Conservation (phyloP, 192 early-diverging fungal genomes). For the Coemansia furcata region DNA sequence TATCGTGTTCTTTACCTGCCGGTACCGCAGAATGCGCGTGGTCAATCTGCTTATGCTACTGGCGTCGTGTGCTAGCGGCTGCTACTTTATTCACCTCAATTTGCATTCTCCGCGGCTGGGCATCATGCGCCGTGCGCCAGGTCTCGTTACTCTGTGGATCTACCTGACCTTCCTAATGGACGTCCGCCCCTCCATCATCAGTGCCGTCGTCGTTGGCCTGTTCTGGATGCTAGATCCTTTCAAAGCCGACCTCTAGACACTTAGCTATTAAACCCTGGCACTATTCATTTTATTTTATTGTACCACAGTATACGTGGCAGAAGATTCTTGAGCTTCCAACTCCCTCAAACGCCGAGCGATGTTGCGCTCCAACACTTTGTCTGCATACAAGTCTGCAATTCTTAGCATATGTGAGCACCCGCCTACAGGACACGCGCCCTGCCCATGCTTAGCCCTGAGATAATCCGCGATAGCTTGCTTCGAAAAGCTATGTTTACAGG, state of each 20-base stretch:
- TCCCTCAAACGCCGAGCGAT: constrained; percentile 43
- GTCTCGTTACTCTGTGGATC: constrained; percentile 69
- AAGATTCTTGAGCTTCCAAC: constrained; percentile 30
- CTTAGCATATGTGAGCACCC: constrained; percentile 46
- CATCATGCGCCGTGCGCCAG: constrained; percentile 68
- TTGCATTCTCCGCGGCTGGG: constrained; percentile 65
- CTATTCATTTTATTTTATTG: background rate
- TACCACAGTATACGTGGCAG: constrained; percentile 33
- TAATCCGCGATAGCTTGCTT: constrained; percentile 39
- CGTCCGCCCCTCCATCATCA: constrained; percentile 38
- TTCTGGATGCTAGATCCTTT: constrained; percentile 45
- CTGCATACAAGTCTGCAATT: constrained; percentile 30
- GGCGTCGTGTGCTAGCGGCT: constrained; percentile 54
- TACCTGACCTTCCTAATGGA: constrained; percentile 53
- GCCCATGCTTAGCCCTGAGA: constrained; percentile 17
- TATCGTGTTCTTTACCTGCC: constrained; percentile 62
- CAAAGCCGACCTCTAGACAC: constrained; percentile 10
- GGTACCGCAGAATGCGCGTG: constrained; percentile 48
- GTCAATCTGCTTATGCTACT: constrained; percentile 55
- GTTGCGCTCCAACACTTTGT: constrained; percentile 54
- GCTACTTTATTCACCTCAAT: constrained; percentile 64
- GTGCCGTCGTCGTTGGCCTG: constrained; percentile 19
- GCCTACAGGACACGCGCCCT: constrained; percentile 25
- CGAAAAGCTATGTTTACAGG: constrained; percentile 57
- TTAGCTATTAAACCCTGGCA: background rate